Percentiles rank a stretch among this genome's conserved stretches.
Conservation (phyloP, 2,329 filamentous ascomycete species). For the Cladosporium austrohemisphaericum region DNA sequence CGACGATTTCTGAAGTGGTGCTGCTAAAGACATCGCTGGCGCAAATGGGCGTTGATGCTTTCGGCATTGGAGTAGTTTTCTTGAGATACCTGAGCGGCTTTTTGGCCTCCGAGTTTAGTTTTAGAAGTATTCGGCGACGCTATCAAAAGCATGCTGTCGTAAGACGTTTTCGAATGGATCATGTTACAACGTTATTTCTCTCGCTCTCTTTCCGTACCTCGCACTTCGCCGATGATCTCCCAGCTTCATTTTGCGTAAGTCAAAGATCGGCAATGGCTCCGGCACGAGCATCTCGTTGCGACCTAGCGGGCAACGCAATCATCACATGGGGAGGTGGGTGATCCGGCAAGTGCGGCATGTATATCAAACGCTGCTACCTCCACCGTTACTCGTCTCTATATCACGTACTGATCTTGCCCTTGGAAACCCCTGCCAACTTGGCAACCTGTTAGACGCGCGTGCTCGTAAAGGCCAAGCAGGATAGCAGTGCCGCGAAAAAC, state of each 20-base stretch:
- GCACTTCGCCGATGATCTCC: no score
- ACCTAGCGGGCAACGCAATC: no score
- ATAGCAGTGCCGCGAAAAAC: neutral
- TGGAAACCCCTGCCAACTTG: neutral
- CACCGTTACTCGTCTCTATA: no score
- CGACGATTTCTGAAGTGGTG: conserved; percentile 18
- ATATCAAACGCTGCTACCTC: no score
- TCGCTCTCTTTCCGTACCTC: no score
- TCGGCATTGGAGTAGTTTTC: conserved; percentile 3
- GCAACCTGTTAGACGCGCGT: neutral
- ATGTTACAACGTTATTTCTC: neutral
- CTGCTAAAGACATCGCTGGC: neutral
- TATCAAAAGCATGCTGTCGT: neutral
- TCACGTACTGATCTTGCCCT: no score
- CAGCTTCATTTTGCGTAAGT: no score
- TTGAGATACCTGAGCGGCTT: conserved; percentile 12
- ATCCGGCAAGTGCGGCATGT: no score
- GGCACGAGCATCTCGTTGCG: no score
- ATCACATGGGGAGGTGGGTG: no score
- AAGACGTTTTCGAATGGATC: neutral
- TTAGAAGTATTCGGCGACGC: neutral
- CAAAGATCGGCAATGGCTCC: no score
- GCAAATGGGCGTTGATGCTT: conserved; percentile 1
- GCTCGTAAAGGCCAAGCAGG: conserved; percentile 2
- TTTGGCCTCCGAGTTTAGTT: neutral